Conservation (phyloP, 176 grass and related monocot species). For the Carex scoparia region DNA sequence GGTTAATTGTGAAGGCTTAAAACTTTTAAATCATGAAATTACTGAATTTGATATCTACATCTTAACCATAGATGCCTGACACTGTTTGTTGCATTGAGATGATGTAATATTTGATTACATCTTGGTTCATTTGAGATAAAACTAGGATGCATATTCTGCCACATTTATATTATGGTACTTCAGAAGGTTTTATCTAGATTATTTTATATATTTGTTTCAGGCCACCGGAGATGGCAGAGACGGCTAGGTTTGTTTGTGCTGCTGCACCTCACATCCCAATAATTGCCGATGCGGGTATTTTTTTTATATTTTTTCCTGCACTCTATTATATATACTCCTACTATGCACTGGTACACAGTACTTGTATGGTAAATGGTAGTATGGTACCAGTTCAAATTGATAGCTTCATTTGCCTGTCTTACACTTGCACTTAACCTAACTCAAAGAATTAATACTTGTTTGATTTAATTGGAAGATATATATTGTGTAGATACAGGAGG, state of each 20-base stretch:
- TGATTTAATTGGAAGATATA: not conserved
- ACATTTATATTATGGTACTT: not conserved
- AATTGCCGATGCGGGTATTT: conserved; percentile 35
- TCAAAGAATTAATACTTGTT: not conserved
- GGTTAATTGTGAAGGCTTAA: not conserved
- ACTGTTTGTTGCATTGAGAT: not conserved
- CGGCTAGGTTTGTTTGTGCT: conserved; percentile 24
- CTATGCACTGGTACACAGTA: not conserved
- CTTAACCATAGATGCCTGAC: not conserved
- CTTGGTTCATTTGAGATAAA: not conserved
- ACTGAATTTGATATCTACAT: not conserved
- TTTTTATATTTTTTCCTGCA: not conserved
- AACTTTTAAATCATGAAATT: not conserved
- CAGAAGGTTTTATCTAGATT: not conserved
- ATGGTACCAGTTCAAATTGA: not conserved
- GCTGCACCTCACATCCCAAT: conserved; percentile 19
- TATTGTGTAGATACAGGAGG: conserved; percentile 40
- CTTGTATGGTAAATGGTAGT: not conserved
- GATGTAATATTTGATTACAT: not conserved
- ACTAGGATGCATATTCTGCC: not conserved
- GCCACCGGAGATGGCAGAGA: conserved; percentile 43
- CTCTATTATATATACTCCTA: not conserved
- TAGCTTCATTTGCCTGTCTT: not conserved
- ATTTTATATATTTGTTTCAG: conserved; percentile 1
- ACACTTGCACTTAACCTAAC: not conserved